These are phyloP conservation scores for Sanghuangporus weigelae DNA, from an alignment of 1,284 basidiomycete genomes.

Conservation along the genomic window DNA sequence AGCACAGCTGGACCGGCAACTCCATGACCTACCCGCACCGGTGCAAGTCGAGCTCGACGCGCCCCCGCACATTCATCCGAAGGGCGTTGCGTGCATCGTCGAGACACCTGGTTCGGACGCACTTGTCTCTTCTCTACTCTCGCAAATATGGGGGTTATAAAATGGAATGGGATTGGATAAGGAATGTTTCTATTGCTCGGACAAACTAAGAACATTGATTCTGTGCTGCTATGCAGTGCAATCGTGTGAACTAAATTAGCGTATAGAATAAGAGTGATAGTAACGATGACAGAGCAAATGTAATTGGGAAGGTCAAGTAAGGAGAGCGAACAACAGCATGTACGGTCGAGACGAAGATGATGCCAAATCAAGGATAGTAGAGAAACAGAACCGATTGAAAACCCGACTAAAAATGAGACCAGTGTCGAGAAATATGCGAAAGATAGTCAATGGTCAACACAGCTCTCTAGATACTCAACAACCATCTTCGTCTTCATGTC, in stretches of 20 bases:
- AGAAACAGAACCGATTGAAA: neutral
- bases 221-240: neutral
- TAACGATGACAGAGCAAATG: neutral
- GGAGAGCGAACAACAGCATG: neutral
- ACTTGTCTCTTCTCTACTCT: slow-evolving; percentile 43
- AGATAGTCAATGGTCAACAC: slow-evolving; percentile 29
- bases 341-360: neutral
- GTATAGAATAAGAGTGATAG: neutral
- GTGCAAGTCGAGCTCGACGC: slow-evolving; percentile 40
- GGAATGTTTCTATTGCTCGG: neutral
- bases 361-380: neutral
- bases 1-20: slow-evolving; percentile 39
- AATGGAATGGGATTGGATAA: neutral
- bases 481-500: slow-evolving; percentile 32
- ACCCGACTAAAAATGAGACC: neutral
- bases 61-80: slow-evolving; percentile 19
- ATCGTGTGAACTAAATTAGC: neutral
- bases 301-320: neutral
- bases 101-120: slow-evolving; percentile 51
- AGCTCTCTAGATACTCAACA: slow-evolving; percentile 44
- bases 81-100: slow-evolving; percentile 48
- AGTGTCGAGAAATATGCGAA: neutral
- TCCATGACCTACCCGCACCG: slow-evolving; percentile 39
- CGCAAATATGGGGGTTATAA: slow-evolving; percentile 53
- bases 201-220: neutral